Percentiles rank a stretch among this genome's conserved stretches.
phyloP scores from a whole-genome alignment of 2,329 filamentous ascomycete species.

The Aspergillus flavus region DNA sequence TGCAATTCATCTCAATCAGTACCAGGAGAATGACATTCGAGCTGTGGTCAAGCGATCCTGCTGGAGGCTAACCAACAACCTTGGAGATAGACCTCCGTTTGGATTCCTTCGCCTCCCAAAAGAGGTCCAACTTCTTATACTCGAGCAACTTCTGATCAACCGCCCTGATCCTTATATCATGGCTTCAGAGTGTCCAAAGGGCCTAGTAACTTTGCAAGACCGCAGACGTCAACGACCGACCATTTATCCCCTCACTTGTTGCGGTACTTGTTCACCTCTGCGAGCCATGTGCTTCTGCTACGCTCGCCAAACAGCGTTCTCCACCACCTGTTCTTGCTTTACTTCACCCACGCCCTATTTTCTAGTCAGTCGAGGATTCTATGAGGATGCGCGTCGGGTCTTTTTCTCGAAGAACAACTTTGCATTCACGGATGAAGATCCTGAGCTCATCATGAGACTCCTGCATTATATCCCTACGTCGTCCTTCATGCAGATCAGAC shows the following conservation, averaged over 20 bases:
- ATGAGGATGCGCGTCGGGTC: conserved; percentile 22
- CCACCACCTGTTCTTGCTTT: conserved; percentile 29
- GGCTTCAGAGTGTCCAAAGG: conserved; percentile 4
- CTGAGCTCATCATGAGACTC: conserved; percentile 25
- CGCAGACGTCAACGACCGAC: conserved; percentile 14
- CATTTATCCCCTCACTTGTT: conserved; percentile 20
- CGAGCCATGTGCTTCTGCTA: conserved; percentile 26
- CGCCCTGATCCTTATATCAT: conserved; percentile 19
- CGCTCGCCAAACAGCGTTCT: conserved; percentile 25
- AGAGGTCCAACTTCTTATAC: conserved; percentile 30
- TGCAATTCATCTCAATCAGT: conserved; percentile 22
- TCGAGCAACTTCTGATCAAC: conserved; percentile 21
- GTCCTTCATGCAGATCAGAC: conserved; percentile 23
- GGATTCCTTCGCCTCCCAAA: conserved; percentile 27
- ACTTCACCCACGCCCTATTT: conserved; percentile 27
- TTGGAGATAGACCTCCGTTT: conserved; percentile 18
- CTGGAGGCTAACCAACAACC: conserved; percentile 19
- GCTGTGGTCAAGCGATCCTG: conserved; percentile 19
- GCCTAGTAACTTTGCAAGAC: conserved; percentile 20
- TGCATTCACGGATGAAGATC: conserved; percentile 26
- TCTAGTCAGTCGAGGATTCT: conserved; percentile 27
- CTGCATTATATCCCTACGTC: conserved; percentile 21
- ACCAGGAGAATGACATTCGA: conserved; percentile 17
- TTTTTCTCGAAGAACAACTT: conserved; percentile 28
- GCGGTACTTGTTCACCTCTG: conserved; percentile 26